These are phyloP conservation scores for Eucalyptus tenuipes DNA, from an alignment of 345 rosid species.

Conservation along the genomic window DNA sequence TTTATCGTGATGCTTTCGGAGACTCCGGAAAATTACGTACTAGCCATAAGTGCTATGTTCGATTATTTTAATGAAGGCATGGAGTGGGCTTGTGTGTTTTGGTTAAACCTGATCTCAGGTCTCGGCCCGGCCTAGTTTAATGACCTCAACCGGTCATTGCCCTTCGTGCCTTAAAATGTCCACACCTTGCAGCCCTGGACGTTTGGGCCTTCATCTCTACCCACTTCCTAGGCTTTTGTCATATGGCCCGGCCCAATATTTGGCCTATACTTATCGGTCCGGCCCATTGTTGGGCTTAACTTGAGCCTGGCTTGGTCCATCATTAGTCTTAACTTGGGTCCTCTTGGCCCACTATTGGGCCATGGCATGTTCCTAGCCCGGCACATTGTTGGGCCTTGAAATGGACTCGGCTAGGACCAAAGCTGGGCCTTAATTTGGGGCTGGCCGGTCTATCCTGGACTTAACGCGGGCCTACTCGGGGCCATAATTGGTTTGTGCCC, in stretches of 20 bases:
- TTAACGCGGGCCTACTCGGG: not conserved
- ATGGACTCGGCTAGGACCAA: not conserved
- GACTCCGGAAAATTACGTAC: not conserved
- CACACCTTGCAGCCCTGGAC: not conserved
- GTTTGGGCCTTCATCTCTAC: not conserved
- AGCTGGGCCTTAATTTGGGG: not conserved
- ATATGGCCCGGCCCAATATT: not conserved
- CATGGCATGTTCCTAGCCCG: not conserved
- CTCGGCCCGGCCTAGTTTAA: not conserved
- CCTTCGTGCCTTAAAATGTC: not conserved
- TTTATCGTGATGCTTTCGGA: not conserved
- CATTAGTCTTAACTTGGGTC: not conserved
- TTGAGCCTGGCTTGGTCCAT: too few species aligned
- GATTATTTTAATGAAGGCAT: not conserved
- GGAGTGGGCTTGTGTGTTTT: not conserved
- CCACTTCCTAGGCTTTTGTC: not conserved
- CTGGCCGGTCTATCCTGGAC: not conserved
- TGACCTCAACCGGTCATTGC: not conserved
- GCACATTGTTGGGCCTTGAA: not conserved
- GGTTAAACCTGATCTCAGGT: not conserved
- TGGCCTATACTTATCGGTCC: not conserved
- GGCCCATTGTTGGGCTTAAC: not conserved
- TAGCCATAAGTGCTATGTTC: not conserved
- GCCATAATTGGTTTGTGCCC: not conserved
- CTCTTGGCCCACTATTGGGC: not conserved